phyloP scores from a whole-genome alignment of 306 rosid species.

The Vigna radiata region DNA sequence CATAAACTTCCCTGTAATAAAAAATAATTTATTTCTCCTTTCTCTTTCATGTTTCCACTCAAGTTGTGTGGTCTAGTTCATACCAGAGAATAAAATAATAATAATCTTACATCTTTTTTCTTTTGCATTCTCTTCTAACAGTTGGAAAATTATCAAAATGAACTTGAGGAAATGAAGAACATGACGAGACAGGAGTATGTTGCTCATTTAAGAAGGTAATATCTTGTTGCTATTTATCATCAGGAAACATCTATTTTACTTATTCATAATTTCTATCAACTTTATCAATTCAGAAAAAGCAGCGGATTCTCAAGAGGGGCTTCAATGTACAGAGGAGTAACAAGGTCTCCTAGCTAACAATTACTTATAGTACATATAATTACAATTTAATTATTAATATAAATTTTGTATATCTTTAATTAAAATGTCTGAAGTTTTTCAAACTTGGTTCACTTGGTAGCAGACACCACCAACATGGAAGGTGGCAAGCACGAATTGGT shows the following conservation, averaged over 20 bases:
- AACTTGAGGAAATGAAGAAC: slow-evolving; percentile 83
- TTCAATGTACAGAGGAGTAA: slow-evolving; percentile 93
- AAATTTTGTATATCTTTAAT: slow-evolving; percentile 5
- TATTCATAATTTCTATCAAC: slow-evolving; percentile 8
- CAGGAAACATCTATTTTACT: not conserved
- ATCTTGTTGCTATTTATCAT: slow-evolving; percentile 2
- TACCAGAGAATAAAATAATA: slow-evolving; percentile 20
- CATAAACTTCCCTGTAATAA: slow-evolving; percentile 81
- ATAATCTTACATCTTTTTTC: slow-evolving; percentile 17
- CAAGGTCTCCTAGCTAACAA: slow-evolving; percentile 66
- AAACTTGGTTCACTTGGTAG: slow-evolving; percentile 42
- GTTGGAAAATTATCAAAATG: slow-evolving; percentile 79
- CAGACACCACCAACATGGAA: slow-evolving; percentile 97
- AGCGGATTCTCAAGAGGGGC: slow-evolving; percentile 97
- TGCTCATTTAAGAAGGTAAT: slow-evolving; percentile 86
- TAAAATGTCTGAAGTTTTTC: not conserved
- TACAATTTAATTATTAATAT: slow-evolving; percentile 8
- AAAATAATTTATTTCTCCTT: slow-evolving; percentile 21
- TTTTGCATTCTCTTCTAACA: slow-evolving; percentile 42
- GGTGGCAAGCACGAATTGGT: slow-evolving; percentile 98
- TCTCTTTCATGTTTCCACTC: slow-evolving; percentile 30
- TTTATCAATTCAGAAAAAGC: slow-evolving; percentile 68
- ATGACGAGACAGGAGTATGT: slow-evolving; percentile 91
- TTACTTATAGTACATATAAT: slow-evolving; percentile 5
- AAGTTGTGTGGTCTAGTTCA: not conserved